Percentiles rank a stretch among this genome's conserved stretches.
Conservation (phyloP, 2,329 filamentous ascomycete genomes). For the Xylaria multiplex region DNA sequence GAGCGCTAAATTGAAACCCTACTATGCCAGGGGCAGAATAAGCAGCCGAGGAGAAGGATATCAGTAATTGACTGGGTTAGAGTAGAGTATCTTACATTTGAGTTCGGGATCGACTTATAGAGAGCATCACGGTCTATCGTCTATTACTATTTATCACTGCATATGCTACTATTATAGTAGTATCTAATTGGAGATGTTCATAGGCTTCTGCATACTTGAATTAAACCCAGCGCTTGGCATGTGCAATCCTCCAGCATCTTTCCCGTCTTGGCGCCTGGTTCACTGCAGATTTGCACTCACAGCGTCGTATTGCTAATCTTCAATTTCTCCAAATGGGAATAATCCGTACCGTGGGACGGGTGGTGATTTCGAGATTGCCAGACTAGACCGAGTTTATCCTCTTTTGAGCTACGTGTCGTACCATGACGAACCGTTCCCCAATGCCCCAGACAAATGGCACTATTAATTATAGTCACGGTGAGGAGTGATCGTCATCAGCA, state of each 20-base stretch:
- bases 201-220: neutral
- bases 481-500: constrained; percentile 21
- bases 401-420: neutral
- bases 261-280: constrained; percentile 30
- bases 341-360: constrained; percentile 24
- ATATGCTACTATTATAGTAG: neutral
- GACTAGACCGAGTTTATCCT: constrained; percentile 1
- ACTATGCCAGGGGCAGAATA: constrained; percentile 13
- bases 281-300: constrained; percentile 15
- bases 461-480: constrained; percentile 22
- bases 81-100: too few relatives aligned
- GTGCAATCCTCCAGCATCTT: constrained; percentile 25
- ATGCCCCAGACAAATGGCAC: constrained; percentile 7
- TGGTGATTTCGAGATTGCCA: constrained; percentile 5
- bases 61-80: constrained; percentile 9
- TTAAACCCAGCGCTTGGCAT: constrained; percentile 32
- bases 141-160: neutral
- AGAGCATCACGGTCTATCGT: neutral
- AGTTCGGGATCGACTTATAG: neutral
- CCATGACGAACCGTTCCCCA: constrained; percentile 18
- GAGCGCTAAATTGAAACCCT: constrained; percentile 27
- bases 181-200: constrained; percentile 9
- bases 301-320: constrained; percentile 32
- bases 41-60: neutral
- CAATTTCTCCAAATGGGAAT: constrained; percentile 29